Evolutionary conservation across 2,329 filamentous ascomycete species (phyloP), one percentile per base, ranked within the genome.

Genomic region (Parastagonospora avenae): DNA sequence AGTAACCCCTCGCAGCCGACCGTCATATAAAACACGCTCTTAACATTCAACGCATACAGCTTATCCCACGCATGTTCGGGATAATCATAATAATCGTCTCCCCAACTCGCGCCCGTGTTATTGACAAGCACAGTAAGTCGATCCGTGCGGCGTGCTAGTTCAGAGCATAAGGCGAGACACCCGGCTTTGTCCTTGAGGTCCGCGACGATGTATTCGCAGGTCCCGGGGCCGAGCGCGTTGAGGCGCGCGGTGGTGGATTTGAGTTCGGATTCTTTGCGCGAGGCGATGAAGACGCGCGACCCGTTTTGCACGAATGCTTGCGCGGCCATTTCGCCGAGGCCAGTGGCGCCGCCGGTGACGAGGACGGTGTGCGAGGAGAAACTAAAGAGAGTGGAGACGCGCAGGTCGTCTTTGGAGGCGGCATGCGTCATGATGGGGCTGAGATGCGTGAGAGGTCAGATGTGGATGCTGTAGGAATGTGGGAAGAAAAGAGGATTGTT

Each of bases 41-140:
- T 81, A 12, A 82, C 79, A 59, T 82, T 82, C 58, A 82, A 68
- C 8, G 77, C 79, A 58, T 83, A 80, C 16, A 85, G 73, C 56
- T 83, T 81, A 56, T 83, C 82, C 80, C 82, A 85, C 35, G 79
- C 82, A 40, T 77, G 74, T 54, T 83, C 81, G 0, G 81, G 81
- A 59, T 83, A 85, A 64, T 84, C 76, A 52, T 83, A 80, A 64
- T 84, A 84, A 27, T 81, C 78, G 24, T 78, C 82, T 8, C 81
- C 82, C 75, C 80, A 82, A 45, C 79, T 80, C 8, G 77, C 80
- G 12, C 80, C 80, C 8, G 79, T 79, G 59, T 82, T 82, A 62
- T 82, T 82, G 45, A 82, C 72, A 15, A 82, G 68, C 19, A 82
- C 77, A 58, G 67, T 81, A 69, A 82, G 47, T 10, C 69, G 60